Percentiles rank a stretch among this genome's conserved stretches.
Evolutionary conservation across 73 alveolate species (phyloP).

Genomic region (Durusdinium trenchii): DNA sequence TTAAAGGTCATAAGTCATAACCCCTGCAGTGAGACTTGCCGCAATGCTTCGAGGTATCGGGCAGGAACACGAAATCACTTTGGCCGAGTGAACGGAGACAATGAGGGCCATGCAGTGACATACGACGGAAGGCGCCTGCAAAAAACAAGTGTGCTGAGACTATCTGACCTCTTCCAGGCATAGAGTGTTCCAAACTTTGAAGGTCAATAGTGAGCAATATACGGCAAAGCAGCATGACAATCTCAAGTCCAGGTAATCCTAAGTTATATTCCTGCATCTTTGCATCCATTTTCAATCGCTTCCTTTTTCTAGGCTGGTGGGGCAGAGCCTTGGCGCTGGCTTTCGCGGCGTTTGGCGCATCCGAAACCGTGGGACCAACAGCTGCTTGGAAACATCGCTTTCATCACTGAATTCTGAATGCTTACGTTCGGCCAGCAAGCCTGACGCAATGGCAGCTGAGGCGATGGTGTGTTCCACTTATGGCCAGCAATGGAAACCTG

Average conservation of each 20-base stretch:
- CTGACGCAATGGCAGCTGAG: not conserved
- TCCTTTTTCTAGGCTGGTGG: constrained; percentile 28
- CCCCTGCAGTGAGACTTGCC: too few species aligned
- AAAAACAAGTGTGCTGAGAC: not conserved
- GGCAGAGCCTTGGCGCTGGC: constrained; percentile 70
- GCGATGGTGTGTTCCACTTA: constrained; percentile 62
- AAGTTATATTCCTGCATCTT: not conserved
- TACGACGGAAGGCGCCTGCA: constrained; percentile 62
- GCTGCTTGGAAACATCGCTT: constrained; percentile 1
- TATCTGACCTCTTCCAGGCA: too few species aligned
- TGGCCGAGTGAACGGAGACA: constrained; percentile 81
- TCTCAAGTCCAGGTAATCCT: too few species aligned
- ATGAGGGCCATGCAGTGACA: constrained; percentile 82
- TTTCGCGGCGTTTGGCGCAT: constrained; percentile 77
- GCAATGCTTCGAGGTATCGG: constrained; percentile 58
- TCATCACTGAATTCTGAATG: too few species aligned
- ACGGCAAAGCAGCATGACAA: too few species aligned
- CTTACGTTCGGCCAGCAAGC: not conserved
- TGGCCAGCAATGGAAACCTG: constrained; percentile 87
- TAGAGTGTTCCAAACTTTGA: too few species aligned
- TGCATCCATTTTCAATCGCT: not conserved
- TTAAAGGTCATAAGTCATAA: too few species aligned
- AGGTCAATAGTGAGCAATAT: too few species aligned
- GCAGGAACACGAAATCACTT: constrained; percentile 73
- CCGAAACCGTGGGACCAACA: constrained; percentile 65